phyloP scores from a whole-genome alignment of 192 early-diverging fungal species.

The Chytriomyces sp. region DNA sequence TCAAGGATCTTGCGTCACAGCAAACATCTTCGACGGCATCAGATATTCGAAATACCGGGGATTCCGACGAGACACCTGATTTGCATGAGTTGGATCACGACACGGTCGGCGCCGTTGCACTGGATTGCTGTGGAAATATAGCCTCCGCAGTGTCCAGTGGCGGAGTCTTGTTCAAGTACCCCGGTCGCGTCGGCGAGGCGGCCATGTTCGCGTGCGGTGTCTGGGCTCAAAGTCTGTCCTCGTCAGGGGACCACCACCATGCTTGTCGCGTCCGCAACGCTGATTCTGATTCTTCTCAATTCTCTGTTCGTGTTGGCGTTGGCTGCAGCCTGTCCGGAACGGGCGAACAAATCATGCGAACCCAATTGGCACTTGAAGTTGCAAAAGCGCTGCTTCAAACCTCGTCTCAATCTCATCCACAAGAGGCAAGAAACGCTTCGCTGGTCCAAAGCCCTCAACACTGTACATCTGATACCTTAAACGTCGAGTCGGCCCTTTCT shows the following conservation, averaged over 20 bases:
- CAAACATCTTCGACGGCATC: too few relatives aligned
- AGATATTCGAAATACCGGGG: too few relatives aligned
- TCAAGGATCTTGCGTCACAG: background rate
- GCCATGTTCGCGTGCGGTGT: conserved; percentile 81
- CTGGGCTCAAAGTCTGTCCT: conserved; percentile 64
- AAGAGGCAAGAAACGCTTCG: conserved; percentile 15
- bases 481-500: background rate
- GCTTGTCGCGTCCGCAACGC: too few relatives aligned
- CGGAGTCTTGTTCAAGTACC: conserved; percentile 76
- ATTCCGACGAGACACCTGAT: conserved; percentile 4
- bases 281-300: too few relatives aligned
- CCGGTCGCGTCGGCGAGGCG: conserved; percentile 86
- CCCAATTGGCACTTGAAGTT: conserved; percentile 64
- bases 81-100: conserved; percentile 47
- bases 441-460: background rate
- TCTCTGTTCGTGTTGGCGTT: conserved; percentile 23
- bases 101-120: conserved; percentile 86
- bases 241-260: background rate
- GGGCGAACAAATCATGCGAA: conserved; percentile 86
- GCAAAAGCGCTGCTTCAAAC: conserved; percentile 23
- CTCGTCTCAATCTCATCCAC: background rate
- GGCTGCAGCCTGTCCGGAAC: conserved; percentile 73
- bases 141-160: conserved; percentile 82
- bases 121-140: conserved; percentile 65
- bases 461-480: background rate